Conservation (phyloP, 2,329 filamentous ascomycete species). For the Orbilia brochopaga region DNA sequence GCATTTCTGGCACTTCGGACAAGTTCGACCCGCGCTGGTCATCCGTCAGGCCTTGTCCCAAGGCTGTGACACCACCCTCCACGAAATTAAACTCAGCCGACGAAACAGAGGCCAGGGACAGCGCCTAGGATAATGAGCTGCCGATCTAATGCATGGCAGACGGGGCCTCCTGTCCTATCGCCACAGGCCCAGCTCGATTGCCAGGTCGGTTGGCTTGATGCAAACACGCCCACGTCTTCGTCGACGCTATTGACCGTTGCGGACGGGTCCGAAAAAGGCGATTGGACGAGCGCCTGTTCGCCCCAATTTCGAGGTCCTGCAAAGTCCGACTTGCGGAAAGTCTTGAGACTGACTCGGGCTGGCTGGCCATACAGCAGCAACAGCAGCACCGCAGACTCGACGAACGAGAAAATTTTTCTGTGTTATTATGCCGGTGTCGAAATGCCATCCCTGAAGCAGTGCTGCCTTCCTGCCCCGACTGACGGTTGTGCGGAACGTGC, state of each 20-base stretch:
- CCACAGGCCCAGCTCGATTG: constrained; percentile 27
- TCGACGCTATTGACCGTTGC: constrained; percentile 11
- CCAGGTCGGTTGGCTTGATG: constrained; percentile 23
- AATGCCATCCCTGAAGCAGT: constrained; percentile 5
- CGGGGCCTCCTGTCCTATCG: constrained; percentile 47
- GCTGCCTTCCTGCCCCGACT: constrained; percentile 17
- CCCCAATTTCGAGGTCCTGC: constrained; percentile 24
- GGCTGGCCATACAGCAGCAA: neutral
- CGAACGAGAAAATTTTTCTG: neutral
- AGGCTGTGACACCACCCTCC: constrained; percentile 33
- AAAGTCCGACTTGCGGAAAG: constrained; percentile 8
- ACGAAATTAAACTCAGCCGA: constrained; percentile 43
- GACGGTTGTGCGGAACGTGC: constrained; percentile 15
- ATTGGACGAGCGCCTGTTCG: constrained; percentile 32
- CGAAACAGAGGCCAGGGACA: constrained; percentile 28
- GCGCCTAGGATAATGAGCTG: constrained; percentile 49
- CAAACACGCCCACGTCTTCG: constrained; percentile 32
- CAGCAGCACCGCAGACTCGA: neutral
- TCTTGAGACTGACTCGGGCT: constrained; percentile 16
- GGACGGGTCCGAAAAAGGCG: neutral
- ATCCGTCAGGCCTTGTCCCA: constrained; percentile 46
- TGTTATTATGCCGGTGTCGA: constrained; percentile 4
- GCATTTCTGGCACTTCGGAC: constrained; percentile 25
- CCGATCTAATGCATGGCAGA: constrained; percentile 38
- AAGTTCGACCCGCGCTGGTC: constrained; percentile 43